A percentile compares a stretch with the other conserved stretches of the same genome.
phyloP scores from a whole-genome alignment of 2,329 filamentous ascomycete species.

The Botrytis aclada region DNA sequence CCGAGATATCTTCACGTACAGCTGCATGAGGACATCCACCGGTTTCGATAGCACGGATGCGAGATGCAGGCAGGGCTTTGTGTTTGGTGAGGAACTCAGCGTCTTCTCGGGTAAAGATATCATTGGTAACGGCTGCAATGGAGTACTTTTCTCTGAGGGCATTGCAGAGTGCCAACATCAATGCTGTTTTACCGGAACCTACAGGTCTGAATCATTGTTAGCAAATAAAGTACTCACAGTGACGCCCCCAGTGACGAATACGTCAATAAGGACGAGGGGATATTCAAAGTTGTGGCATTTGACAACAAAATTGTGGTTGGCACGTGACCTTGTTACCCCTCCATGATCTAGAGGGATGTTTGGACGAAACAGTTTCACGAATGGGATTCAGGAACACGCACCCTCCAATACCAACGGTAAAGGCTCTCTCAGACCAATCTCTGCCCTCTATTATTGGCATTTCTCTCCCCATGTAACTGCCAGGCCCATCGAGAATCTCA shows the following conservation, averaged over 20 bases:
- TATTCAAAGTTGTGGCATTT: background rate
- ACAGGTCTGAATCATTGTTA: slow-evolving; percentile 63
- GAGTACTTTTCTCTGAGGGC: slow-evolving; percentile 77
- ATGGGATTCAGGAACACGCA: slow-evolving; percentile 42
- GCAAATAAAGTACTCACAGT: background rate
- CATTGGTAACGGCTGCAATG: slow-evolving; percentile 95
- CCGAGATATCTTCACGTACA: slow-evolving; percentile 92
- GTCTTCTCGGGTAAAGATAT: slow-evolving; percentile 98
- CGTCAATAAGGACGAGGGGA: background rate
- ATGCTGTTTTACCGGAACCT: slow-evolving; percentile 92
- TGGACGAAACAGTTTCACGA: background rate
- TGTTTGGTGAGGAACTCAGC: slow-evolving; percentile 93
- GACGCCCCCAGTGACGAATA: background rate
- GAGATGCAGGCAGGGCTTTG: slow-evolving; percentile 73
- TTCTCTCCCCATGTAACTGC: slow-evolving; percentile 84
- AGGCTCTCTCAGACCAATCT: slow-evolving; percentile 83
- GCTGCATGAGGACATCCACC: slow-evolving; percentile 96
- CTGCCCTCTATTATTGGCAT: slow-evolving; percentile 90
- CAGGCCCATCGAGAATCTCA: slow-evolving; percentile 91
- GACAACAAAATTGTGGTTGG: background rate
- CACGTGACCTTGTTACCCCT: slow-evolving; percentile 25
- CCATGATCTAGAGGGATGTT: slow-evolving; percentile 14
- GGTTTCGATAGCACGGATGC: slow-evolving; percentile 95
- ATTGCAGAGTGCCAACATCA: slow-evolving; percentile 91
- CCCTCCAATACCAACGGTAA: slow-evolving; percentile 98